Conservation (phyloP, 805 yeast species). For the Isabelozyma gotoi region DNA sequence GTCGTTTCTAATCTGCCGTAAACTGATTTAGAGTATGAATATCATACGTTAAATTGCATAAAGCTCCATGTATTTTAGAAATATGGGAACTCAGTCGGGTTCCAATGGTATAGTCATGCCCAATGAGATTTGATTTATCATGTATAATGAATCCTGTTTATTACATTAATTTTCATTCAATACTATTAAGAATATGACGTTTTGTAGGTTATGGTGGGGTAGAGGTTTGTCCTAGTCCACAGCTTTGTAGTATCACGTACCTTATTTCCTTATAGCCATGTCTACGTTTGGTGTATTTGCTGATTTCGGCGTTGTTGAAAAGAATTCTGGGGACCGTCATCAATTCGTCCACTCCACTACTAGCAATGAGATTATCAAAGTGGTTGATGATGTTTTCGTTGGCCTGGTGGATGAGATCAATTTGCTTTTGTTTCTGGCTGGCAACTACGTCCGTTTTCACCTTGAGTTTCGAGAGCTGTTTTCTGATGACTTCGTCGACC, state of each 20-base stretch:
- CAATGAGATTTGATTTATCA: no score
- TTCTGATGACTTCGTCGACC: slow-evolving; percentile 53
- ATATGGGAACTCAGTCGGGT: slow-evolving; percentile 2
- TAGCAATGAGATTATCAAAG: slow-evolving; percentile 35
- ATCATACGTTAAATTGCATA: slow-evolving; percentile 3
- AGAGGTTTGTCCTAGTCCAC: no score
- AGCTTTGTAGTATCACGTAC: slow-evolving; percentile 49
- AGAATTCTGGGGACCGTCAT: slow-evolving; percentile 42
- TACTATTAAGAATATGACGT: no score
- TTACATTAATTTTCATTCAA: background rate
- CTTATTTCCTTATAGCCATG: slow-evolving; percentile 58
- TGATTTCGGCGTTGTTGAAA: slow-evolving; percentile 52
- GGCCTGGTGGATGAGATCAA: slow-evolving; percentile 13
- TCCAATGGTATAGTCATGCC: no score
- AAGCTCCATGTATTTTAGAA: slow-evolving; percentile 1
- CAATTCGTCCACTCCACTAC: slow-evolving; percentile 32
- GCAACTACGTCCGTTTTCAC: slow-evolving; percentile 3
- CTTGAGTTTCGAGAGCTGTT: slow-evolving; percentile 12
- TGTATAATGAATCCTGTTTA: background rate
- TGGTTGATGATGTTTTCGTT: slow-evolving; percentile 26
- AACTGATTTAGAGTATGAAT: background rate
- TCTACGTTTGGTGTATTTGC: slow-evolving; percentile 32
- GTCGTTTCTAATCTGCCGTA: slow-evolving; percentile 17
- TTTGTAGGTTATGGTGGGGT: no score
- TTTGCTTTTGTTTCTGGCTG: background rate